Percentiles rank a stretch among this genome's conserved stretches.
phyloP scores from a whole-genome alignment of 306 rosid species.

The Prunus persica region Prunus_persica_NCBIv2 NC_034015.1:22166001-22166500 shows the following conservation, averaged over 20 bases:
- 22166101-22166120: background rate
- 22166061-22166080: background rate
- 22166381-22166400: background rate
- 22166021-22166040: background rate
- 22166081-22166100: background rate
- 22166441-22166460: background rate
- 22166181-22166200: background rate
- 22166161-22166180: background rate
- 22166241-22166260: conserved; percentile 40
- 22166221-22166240: conserved; percentile 35
- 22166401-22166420: background rate
- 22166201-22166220: background rate
- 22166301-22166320: background rate
- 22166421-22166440: background rate
- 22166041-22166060: background rate
- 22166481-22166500: background rate
- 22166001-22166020: background rate
- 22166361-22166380: background rate
- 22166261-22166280: conserved; percentile 43
- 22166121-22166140: background rate
- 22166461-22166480: background rate
- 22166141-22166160: background rate
- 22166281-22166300: too few relatives aligned
- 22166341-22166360: background rate
- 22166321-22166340: background rate